These are phyloP conservation scores for Pestalotiopsis fici DNA, from an alignment of 2,329 filamentous ascomycete genomes.

Conservation along the genomic window DNA sequence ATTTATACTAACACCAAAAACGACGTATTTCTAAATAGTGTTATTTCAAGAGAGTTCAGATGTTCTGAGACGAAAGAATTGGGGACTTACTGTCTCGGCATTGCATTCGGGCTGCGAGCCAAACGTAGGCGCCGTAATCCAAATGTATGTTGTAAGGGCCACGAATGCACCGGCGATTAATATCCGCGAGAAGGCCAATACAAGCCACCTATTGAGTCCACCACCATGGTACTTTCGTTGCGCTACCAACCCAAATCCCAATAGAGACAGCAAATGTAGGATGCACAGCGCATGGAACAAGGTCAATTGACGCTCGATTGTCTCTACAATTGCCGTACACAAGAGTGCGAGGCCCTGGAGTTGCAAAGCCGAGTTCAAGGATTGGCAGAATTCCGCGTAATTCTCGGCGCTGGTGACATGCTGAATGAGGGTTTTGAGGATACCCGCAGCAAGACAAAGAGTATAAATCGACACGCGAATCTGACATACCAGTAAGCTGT, in stretches of 20 bases:
- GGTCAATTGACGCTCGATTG: slow-evolving; percentile 10
- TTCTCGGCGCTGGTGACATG: slow-evolving; percentile 33
- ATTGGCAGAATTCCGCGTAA: slow-evolving; percentile 9
- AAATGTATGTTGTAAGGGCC: slow-evolving; percentile 16
- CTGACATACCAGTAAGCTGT: neutral
- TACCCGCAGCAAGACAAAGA: slow-evolving; percentile 9
- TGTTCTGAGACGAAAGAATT: neutral
- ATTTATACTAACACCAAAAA: slow-evolving; percentile 16
- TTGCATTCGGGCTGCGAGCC: slow-evolving; percentile 18
- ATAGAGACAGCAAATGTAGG: slow-evolving; percentile 18
- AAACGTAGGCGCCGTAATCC: slow-evolving; percentile 15
- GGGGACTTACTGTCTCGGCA: slow-evolving; percentile 8
- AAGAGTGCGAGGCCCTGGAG: slow-evolving; percentile 17
- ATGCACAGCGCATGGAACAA: slow-evolving; percentile 15
- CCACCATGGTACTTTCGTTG: slow-evolving; percentile 12
- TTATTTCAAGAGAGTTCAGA: neutral
- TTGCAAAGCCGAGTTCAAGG: slow-evolving; percentile 10
- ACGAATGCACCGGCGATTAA: slow-evolving; percentile 13
- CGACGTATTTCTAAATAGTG: slow-evolving; percentile 11
- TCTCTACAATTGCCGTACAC: slow-evolving; percentile 14
- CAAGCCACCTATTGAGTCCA: neutral
- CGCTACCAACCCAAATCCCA: slow-evolving; percentile 15
- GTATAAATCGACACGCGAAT: slow-evolving; percentile 14
- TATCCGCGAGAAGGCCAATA: slow-evolving; percentile 1
- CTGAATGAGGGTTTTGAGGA: slow-evolving; percentile 10